Percentiles rank a stretch among this genome's conserved stretches.
Evolutionary conservation across 2,329 filamentous ascomycete species (phyloP).

Genomic region (Colletotrichum caudatum): DNA sequence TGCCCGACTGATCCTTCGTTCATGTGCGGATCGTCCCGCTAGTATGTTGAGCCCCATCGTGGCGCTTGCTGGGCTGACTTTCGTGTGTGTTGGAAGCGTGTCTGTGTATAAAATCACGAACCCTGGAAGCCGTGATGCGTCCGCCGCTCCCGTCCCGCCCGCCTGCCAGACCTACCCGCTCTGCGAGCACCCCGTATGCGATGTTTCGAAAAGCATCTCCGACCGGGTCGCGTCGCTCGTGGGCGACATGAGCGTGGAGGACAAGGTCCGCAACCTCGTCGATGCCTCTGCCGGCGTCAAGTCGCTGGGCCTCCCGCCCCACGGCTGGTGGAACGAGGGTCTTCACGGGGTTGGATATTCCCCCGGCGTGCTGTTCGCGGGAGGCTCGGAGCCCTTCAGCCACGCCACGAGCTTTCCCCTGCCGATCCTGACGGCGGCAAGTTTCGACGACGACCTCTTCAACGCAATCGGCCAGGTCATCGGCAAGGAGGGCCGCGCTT

Average conservation of each 20-base stretch:
- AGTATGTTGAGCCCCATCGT: background rate
- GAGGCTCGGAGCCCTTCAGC: conserved; percentile 64
- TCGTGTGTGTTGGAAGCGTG: background rate
- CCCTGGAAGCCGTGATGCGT: background rate
- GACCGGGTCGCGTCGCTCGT: conserved; percentile 1
- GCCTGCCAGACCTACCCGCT: background rate
- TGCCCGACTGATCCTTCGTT: background rate
- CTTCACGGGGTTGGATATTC: conserved; percentile 70
- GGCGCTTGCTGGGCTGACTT: background rate
- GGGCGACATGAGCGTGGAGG: background rate
- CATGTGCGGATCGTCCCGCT: background rate
- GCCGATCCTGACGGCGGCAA: conserved; percentile 71
- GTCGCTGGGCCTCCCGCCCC: conserved; percentile 1
- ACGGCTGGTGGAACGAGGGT: conserved; percentile 68
- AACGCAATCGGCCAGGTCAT: conserved; percentile 52
- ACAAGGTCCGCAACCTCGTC: background rate
- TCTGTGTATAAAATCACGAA: background rate
- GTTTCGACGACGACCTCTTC: conserved; percentile 70
- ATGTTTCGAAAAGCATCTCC: background rate
- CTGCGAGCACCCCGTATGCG: background rate
- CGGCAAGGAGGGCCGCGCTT: conserved; percentile 71
- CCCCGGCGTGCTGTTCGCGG: conserved; percentile 64
- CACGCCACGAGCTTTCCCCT: conserved; percentile 74
- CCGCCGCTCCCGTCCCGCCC: background rate
- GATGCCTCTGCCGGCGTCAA: conserved; percentile 7